Conservation (phyloP, 768 basidiomycete genomes). For the Suillus ampliporus region DNA sequence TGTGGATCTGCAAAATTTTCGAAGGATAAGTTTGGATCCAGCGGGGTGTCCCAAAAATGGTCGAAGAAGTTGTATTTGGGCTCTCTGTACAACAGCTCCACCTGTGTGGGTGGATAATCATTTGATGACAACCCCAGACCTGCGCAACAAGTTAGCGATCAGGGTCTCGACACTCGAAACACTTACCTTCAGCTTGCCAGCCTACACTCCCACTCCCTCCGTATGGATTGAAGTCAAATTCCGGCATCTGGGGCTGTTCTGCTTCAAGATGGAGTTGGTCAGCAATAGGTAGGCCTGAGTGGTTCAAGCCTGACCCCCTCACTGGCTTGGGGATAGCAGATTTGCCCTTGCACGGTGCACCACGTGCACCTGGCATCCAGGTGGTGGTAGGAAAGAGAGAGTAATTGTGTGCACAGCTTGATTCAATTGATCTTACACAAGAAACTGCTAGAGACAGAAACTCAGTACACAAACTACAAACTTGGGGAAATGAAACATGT, state of each 20-base stretch:
- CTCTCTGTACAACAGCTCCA: no score
- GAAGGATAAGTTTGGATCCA: no score
- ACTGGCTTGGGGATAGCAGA: background rate
- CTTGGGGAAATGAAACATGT: background rate
- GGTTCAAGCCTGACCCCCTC: background rate
- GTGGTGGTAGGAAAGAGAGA: background rate
- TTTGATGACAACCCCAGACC: no score
- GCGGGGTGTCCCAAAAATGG: no score
- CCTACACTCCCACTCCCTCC: no score
- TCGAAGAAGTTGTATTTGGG: no score
- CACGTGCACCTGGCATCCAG: background rate
- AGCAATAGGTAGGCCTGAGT: background rate
- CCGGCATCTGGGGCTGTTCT: background rate
- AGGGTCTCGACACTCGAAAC: no score
- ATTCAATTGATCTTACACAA: background rate
- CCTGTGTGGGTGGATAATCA: no score
- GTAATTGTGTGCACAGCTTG: background rate
- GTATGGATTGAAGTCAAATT: background rate
- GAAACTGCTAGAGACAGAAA: background rate
- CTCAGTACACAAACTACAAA: background rate
- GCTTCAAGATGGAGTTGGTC: background rate
- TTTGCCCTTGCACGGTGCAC: background rate
- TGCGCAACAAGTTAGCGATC: no score
- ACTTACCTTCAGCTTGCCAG: no score
- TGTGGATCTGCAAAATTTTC: no score